Evolutionary conservation across 2,329 filamentous ascomycete genomes (phyloP).

Genomic region (Monosporascus sp.): DNA sequence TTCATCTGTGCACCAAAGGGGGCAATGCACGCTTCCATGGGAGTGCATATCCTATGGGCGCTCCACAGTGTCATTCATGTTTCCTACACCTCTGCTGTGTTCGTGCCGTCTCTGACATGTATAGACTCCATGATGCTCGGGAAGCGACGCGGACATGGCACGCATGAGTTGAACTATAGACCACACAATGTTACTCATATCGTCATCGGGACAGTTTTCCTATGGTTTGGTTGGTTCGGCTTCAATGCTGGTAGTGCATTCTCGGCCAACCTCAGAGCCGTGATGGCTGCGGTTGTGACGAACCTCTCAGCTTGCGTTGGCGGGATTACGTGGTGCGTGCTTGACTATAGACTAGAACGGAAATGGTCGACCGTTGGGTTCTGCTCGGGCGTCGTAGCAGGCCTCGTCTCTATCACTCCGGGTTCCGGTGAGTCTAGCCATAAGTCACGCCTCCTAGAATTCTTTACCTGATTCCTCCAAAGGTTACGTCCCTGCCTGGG

Average conservation of each 20-base stretch:
- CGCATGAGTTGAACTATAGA: constrained; percentile 83
- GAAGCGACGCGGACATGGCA: constrained; percentile 78
- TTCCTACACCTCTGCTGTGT: not conserved
- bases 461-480: constrained; percentile 4
- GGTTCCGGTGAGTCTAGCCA: constrained; percentile 56
- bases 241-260: constrained; percentile 88
- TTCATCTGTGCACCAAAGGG: too few species aligned
- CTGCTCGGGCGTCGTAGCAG: constrained; percentile 84
- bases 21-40: too few species aligned
- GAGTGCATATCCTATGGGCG: too few species aligned
- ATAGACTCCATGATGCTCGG: constrained; percentile 79
- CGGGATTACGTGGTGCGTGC: constrained; percentile 81
- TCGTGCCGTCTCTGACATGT: constrained; percentile 5
- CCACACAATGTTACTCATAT: constrained; percentile 92
- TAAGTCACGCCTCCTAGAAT: not conserved
- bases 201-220: constrained; percentile 85
- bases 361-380: constrained; percentile 94
- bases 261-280: constrained; percentile 73
- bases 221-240: constrained; percentile 94
- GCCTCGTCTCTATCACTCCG: constrained; percentile 82
- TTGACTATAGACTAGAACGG: constrained; percentile 82
- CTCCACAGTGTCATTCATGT: not conserved
- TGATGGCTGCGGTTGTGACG: constrained; percentile 83
- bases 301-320: constrained; percentile 80
- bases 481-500: constrained; percentile 77